Evolutionary conservation across 345 rosid genomes (phyloP).

Genomic region (Lepidium africanum): DNA sequence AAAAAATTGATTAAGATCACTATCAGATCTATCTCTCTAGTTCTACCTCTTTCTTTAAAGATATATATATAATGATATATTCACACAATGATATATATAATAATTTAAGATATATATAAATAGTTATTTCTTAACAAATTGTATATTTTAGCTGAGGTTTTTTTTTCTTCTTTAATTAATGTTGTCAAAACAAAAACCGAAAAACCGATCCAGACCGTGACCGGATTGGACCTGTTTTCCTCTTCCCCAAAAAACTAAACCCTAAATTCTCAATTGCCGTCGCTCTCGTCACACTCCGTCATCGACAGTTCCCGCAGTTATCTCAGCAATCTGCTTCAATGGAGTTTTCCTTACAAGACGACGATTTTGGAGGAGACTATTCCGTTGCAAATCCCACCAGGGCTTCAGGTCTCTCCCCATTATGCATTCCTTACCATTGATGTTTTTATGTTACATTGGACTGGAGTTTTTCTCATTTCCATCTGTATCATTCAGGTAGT

Average conservation of each 20-base stretch:
- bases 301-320: not conserved
- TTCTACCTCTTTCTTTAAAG: too few relatives aligned
- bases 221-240: constrained; percentile 1
- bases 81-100: too few relatives aligned
- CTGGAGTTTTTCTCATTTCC: not conserved
- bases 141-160: too few relatives aligned
- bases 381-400: constrained; percentile 36
- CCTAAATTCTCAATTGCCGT: constrained; percentile 15
- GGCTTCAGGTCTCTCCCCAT: constrained; percentile 43
- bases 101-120: too few relatives aligned
- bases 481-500: constrained; percentile 28
- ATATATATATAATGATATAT: too few relatives aligned
- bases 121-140: too few relatives aligned
- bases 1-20: too few relatives aligned
- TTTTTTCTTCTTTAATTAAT: too few relatives aligned
- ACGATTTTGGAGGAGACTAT: constrained; percentile 87
- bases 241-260: constrained; percentile 1
- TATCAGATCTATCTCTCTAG: too few relatives aligned
- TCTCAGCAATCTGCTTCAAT: not conserved
- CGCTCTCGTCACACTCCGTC: constrained; percentile 6
- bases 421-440: not conserved
- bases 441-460: not conserved
- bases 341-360: constrained; percentile 48
- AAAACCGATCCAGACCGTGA: not conserved
- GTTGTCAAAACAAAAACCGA: too few relatives aligned